phyloP scores from a whole-genome alignment of 371 early-diverging fungal genomes.

The Fennellomyces sp. region DNA sequence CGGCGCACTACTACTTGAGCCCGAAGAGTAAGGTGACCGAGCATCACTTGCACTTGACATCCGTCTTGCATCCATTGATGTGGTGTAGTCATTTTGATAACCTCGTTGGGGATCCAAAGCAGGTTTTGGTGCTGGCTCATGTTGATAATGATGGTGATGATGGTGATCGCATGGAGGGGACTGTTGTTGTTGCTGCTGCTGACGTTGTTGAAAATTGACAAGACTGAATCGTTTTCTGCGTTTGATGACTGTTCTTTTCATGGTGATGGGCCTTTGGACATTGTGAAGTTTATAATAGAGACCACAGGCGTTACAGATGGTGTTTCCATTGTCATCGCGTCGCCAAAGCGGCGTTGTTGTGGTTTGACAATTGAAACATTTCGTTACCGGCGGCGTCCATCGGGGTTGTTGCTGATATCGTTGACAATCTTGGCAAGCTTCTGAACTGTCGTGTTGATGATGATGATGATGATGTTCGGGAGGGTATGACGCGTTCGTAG shows the following conservation, averaged over 20 bases:
- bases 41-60: neutral
- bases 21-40: neutral
- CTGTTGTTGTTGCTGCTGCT: conserved; percentile 8
- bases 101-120: neutral
- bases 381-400: conserved; percentile 22
- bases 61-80: neutral
- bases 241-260: conserved; percentile 84
- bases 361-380: conserved; percentile 81
- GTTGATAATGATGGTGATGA: neutral
- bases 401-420: conserved; percentile 6
- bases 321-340: conserved; percentile 74
- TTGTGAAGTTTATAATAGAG: conserved; percentile 84
- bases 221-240: conserved; percentile 70
- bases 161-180: neutral
- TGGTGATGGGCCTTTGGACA: conserved; percentile 71
- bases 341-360: conserved; percentile 92
- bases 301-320: conserved; percentile 89
- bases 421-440: conserved; percentile 17
- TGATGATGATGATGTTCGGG: conserved; percentile 7
- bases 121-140: neutral
- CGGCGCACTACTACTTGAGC: neutral
- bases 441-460: conserved; percentile 1
- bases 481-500: conserved; percentile 42
- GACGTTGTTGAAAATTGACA: conserved; percentile 17
- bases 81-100: neutral